Evolutionary conservation across 2,329 filamentous ascomycete species (phyloP), one percentile per base, ranked within the genome.

Genomic region (Apiospora marii): DNA sequence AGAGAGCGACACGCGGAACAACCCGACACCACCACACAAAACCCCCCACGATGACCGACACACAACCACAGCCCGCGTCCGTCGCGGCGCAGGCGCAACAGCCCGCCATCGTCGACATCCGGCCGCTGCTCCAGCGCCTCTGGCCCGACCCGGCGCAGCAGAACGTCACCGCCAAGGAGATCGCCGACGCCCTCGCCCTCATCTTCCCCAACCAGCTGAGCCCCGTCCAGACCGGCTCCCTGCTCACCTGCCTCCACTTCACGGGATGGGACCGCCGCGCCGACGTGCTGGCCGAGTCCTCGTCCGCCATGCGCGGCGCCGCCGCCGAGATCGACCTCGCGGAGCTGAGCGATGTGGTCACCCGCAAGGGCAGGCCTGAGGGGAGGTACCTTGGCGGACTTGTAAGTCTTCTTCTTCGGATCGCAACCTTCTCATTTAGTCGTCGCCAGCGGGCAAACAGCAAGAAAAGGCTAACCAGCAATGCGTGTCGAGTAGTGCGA

Each of bases 121-220:
- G 93, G 76, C 90, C 91, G 51, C 86, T 96, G 44, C 88, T 96
- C 73, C 91, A 91, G 79, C 90, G 92, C 73, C 87, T 96, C 61
- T 94, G 92, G 92, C 92, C 89, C 43, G 79, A 86, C 80, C 87
- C 73, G 77, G 77, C 82, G 34, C 81, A 83, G 22, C 78, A 82
- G 51, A 81, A 84, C 4, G 92, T 95, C 71, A 90, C 91, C 22
- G 91, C 95, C 16, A 86, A 90, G 69, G 94, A 98, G 81, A 96
- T 99, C 81, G 94, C 96, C 73, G 88, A 92, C n/a, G 95, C 96
- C 71, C 92, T 98, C 77, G 92, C 94, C 5, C 88, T 96, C 79
- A 97, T 98, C 80, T 98, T 98, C 83, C 95, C 95, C 73, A 92
- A 98, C 84, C 91, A 91, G 76, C 87, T 98, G 24, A 96, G 94